Base-by-base conservation (phyloP, 1,284 basidiomycete species). In the Moniliophthora roreri region DNA sequence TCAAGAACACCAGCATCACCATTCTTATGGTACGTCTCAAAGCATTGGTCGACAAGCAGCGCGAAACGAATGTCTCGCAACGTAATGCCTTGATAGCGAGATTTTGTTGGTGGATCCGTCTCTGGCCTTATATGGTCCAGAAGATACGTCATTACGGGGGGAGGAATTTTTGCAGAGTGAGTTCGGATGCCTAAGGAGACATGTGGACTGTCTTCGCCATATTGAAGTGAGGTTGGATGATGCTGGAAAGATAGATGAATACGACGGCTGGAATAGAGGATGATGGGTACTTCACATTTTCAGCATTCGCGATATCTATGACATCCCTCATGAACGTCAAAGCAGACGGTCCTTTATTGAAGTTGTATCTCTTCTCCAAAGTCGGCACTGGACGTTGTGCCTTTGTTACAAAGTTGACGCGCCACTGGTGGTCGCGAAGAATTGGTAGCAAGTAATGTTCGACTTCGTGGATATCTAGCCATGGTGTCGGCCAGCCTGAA, bases 401-500 rank as follows among this genome's bases (percentile, higher is more conserved):
- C 34, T 39, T 39, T 2, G 21, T 9, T 15, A 46, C 44, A 15
- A 46, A 46, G 16, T 11, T 32, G 38, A 50, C 28, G 38, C 40
- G 38, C 49, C 49, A 50, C 10, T 50, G 16, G 11, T 21, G 26
- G 20, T 24, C 23, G 24, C 28, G 23, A 26, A 32, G 49, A 7
- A 50, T 15, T 4, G 49, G 49, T 7, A 39, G 32, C 10, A 50
- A 24, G 18, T 50, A 50, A n/a, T 41, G 13, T 28, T 50, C 23
- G n/a, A 50, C 40, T 50, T 50, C 49, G 20, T 40, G 24, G n/a
- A 21, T 26, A 10, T 23, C 20, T 9, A 50, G 38, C 49, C 49
- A 50, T n/a, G 49, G 49, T 9, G 49, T 50, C 18, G 49, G 49
- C 49, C 49, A 50, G 8, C 49, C 49, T 32, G 37, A 41, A 9